phyloP scores from a whole-genome alignment of 2,329 filamentous ascomycete species.

The Clonostachys chloroleuca region DNA sequence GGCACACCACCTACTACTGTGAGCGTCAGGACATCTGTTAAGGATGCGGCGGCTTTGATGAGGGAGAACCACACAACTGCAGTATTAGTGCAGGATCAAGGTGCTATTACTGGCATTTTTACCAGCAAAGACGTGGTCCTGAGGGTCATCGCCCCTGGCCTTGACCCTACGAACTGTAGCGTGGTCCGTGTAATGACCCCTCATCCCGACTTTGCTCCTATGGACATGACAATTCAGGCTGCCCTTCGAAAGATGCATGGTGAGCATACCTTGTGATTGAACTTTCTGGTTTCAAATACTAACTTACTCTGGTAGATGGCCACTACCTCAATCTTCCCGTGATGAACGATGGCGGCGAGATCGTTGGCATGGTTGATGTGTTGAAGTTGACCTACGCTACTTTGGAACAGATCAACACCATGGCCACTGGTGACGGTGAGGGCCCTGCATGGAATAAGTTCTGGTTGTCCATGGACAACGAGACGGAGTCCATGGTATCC shows the following conservation, averaged over 20 bases:
- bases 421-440: constrained; percentile 83
- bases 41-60: constrained; percentile 92
- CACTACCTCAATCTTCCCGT: constrained; percentile 98
- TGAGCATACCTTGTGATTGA: constrained; percentile 36
- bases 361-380: constrained; percentile 99
- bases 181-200: constrained; percentile 99
- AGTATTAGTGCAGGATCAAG: constrained; percentile 92
- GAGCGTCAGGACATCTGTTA: constrained; percentile 91
- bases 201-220: constrained; percentile 95
- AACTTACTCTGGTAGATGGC: constrained; percentile 58
- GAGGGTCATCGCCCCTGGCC: constrained; percentile 91
- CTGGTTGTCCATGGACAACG: constrained; percentile 92
- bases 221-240: constrained; percentile 98
- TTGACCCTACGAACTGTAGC: constrained; percentile 92
- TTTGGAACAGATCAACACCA: constrained; percentile 95
- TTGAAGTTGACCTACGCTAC: constrained; percentile 98
- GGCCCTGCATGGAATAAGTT: constrained; percentile 99
- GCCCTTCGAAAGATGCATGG: constrained; percentile 99
- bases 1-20: constrained; percentile 91
- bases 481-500: constrained; percentile 94
- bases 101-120: constrained; percentile 97
- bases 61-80: constrained; percentile 99
- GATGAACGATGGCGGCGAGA: constrained; percentile 96
- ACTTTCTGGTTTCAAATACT: background rate
- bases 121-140: constrained; percentile 99